A percentile compares a stretch with the other conserved stretches of the same genome.
These are phyloP conservation scores for Euphorbia celastroides DNA, from an alignment of 441 rosid species.

Conservation along the genomic window DNA sequence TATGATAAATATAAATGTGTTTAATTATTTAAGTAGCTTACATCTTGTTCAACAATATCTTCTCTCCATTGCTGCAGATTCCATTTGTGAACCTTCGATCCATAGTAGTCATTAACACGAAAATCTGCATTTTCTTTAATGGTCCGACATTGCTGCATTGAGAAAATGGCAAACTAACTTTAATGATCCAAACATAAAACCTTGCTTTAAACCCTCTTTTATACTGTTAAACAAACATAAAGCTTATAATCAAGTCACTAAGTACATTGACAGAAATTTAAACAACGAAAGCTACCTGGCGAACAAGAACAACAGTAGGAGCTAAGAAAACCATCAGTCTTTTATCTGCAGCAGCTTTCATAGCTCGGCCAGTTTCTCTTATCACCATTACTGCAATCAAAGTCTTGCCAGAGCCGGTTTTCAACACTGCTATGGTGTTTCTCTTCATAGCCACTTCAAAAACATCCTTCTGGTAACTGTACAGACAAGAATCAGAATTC, in stretches of 20 bases:
- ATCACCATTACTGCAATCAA: constrained; percentile 68
- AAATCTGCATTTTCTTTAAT: constrained; percentile 37
- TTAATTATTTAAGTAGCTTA: constrained; percentile 27
- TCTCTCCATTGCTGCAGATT: constrained; percentile 52
- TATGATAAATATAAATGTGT: background rate
- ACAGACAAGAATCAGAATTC: background rate
- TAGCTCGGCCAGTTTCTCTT: constrained; percentile 32
- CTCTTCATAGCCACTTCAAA: constrained; percentile 64
- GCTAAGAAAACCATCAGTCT: constrained; percentile 67
- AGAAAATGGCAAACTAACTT: constrained; percentile 10
- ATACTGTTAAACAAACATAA: too few relatives aligned
- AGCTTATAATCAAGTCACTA: constrained; percentile 6
- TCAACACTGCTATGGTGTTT: constrained; percentile 73
- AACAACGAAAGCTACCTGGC: constrained; percentile 42
- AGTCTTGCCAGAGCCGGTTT: constrained; percentile 63
- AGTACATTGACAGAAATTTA: background rate
- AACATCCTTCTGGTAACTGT: constrained; percentile 53
- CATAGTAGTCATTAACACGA: constrained; percentile 61
- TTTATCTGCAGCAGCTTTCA: constrained; percentile 31
- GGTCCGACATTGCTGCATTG: constrained; percentile 65
- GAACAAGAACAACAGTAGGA: constrained; percentile 75
- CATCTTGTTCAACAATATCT: constrained; percentile 61
- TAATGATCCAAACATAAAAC: too few relatives aligned
- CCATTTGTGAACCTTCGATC: constrained; percentile 78
- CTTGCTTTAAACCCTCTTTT: too few relatives aligned